Base-by-base conservation (phyloP, 2,329 filamentous ascomycete species). In the Xylaria sp. region DNA sequence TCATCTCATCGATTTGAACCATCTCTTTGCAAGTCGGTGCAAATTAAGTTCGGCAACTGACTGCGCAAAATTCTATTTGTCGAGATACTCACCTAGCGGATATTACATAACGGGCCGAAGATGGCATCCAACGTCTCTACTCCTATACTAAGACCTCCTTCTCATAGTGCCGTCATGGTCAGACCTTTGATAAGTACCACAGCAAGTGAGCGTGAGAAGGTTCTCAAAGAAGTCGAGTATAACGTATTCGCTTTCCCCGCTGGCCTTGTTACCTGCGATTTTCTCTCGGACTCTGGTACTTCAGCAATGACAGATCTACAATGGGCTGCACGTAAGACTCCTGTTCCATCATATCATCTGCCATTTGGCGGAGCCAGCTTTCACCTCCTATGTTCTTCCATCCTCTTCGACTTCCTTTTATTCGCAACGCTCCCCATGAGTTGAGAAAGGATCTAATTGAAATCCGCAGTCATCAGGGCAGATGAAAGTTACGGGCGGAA, bases 401-500 rank as follows among this genome's bases (percentile, higher is more conserved):
- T 28, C 5, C 5, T 28, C 18, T 46, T n/a, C 44, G 8, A n/a
- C n/a, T 20, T 46, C 44, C 44, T n/a, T 46, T n/a, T 6, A 41
- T 41, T 41, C 39, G 39, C 13, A 10, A 41, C 5, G 13, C 2
- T 12, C 13, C 39, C 13, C 10, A 41, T 10, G 39, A 41, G 39
- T 41, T 12, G 13, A 46, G 13, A 46, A 46, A n/a, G 23, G 23
- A 46, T n/a, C 44, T 46, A 20, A 46, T n/a, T 18, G n/a, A 20
- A 8, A 46, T 15, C 25, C 39, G 41, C 57, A 74, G 73, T 77
- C 56, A 71, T 77, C 13, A 50, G 74, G 41, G 76, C 70, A 9
- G 76, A 76, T 60, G 76, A 77, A 60, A 75, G 72, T 57, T 76
- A 77, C 56, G 76, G 74, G 20, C 70, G 75, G 10, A 76, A 75